Evolutionary conservation across 1,284 basidiomycete species (phyloP).

Genomic region (Irpex sp.): DNA sequence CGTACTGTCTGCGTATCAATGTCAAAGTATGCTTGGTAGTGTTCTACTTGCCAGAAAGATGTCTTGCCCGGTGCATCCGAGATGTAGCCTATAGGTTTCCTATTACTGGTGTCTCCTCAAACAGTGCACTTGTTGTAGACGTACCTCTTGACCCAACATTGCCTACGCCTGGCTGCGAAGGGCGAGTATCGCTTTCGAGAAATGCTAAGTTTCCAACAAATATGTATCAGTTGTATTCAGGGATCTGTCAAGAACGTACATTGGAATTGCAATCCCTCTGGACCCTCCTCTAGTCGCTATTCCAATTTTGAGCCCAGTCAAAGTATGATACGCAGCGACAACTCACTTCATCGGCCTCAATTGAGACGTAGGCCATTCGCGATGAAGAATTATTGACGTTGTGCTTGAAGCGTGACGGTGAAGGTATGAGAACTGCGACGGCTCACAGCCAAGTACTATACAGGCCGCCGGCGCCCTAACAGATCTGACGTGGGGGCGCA

Average conservation of each 20-base stretch:
- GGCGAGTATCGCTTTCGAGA: constrained; percentile 24
- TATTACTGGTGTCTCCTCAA: neutral
- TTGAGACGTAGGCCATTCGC: constrained; percentile 28
- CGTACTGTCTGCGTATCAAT: constrained; percentile 71
- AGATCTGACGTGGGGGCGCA: too few species aligned
- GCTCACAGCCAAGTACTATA: too few species aligned
- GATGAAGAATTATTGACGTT: too few species aligned
- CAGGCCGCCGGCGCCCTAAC: too few species aligned
- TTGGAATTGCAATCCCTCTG: constrained; percentile 30
- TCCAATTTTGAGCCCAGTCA: neutral
- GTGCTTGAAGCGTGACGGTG: too few species aligned
- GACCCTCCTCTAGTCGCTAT: constrained; percentile 32
- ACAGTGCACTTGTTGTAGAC: neutral
- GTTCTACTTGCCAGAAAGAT: constrained; percentile 73
- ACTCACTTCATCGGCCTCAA: constrained; percentile 31
- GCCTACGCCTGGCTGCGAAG: constrained; percentile 8
- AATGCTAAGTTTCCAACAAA: constrained; percentile 21
- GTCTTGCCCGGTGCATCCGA: constrained; percentile 31
- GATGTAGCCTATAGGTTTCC: constrained; percentile 32
- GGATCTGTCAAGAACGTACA: constrained; percentile 17
- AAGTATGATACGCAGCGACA: neutral
- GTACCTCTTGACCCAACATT: constrained; percentile 21
- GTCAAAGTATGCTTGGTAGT: constrained; percentile 80
- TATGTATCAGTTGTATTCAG: neutral
- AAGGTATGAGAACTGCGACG: too few species aligned